phyloP scores from a whole-genome alignment of 106 monocot genomes.

The Posidonia australis region DNA sequence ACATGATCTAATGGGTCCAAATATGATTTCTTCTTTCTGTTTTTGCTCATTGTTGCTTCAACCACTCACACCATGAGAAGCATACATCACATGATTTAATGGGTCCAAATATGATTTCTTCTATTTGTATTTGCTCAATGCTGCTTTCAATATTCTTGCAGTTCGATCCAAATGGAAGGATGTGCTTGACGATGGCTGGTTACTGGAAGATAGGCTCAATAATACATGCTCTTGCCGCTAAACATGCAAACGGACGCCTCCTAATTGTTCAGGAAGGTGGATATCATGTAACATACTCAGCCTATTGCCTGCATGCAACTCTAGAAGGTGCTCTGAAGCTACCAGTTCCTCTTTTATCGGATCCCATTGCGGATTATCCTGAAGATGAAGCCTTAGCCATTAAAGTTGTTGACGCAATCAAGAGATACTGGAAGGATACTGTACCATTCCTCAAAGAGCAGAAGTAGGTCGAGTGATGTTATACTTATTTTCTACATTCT shows the following conservation, averaged over 20 bases:
- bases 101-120: not conserved
- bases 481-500: too few species aligned
- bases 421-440: constrained; percentile 47
- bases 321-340: constrained; percentile 73
- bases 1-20: not conserved
- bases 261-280: constrained; percentile 88
- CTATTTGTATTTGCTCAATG: too few species aligned
- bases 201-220: constrained; percentile 42
- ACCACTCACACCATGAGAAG: too few species aligned
- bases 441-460: constrained; percentile 51
- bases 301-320: constrained; percentile 87
- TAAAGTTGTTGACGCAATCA: constrained; percentile 57
- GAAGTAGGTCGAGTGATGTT: not conserved
- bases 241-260: constrained; percentile 33
- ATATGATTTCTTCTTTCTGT: not conserved
- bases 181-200: constrained; percentile 80
- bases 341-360: constrained; percentile 33
- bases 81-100: not conserved
- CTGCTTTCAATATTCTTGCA: constrained; percentile 15
- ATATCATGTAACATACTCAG: constrained; percentile 84
- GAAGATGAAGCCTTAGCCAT: constrained; percentile 43
- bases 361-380: constrained; percentile 74
- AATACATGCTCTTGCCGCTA: constrained; percentile 33
- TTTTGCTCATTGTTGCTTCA: too few species aligned
- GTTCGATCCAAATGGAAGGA: constrained; percentile 98